These are phyloP conservation scores for Xylariaceae sp. DNA, from an alignment of 2,329 filamentous ascomycete genomes.

Conservation along the genomic window DNA sequence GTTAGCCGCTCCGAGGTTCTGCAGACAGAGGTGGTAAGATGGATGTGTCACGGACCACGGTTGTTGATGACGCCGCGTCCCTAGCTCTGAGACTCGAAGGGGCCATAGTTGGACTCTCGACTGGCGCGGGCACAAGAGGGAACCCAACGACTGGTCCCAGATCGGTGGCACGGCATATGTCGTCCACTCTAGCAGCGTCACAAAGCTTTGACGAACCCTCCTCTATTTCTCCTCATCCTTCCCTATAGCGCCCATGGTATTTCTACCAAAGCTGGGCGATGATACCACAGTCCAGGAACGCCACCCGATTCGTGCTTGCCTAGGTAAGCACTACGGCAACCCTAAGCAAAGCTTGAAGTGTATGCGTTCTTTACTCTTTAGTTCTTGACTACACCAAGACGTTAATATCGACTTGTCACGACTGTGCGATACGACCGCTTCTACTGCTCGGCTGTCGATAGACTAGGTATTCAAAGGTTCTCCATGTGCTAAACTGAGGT, in stretches of 20 bases:
- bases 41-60: too few species aligned
- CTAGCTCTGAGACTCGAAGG: not conserved
- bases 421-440: too few species aligned
- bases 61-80: not conserved
- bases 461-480: too few species aligned
- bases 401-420: too few species aligned
- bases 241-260: slow-evolving; percentile 1
- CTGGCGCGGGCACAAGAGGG: not conserved
- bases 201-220: slow-evolving; percentile 18
- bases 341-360: slow-evolving; percentile 15
- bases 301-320: slow-evolving; percentile 25
- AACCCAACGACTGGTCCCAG: not conserved
- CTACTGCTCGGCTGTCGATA: too few species aligned
- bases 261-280: slow-evolving; percentile 2
- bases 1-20: too few species aligned
- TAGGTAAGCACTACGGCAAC: slow-evolving; percentile 21
- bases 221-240: slow-evolving; percentile 5
- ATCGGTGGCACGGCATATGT: slow-evolving; percentile 23
- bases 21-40: too few species aligned
- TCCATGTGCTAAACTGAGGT: too few species aligned
- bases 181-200: slow-evolving; percentile 11
- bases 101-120: not conserved
- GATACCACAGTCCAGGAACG: slow-evolving; percentile 23
- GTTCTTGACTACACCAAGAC: too few species aligned
- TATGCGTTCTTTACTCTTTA: slow-evolving; percentile 10